These are phyloP conservation scores for Mycosphaerelloides madeirae DNA, from an alignment of 2,329 filamentous ascomycete genomes.

Conservation along the genomic window DNA sequence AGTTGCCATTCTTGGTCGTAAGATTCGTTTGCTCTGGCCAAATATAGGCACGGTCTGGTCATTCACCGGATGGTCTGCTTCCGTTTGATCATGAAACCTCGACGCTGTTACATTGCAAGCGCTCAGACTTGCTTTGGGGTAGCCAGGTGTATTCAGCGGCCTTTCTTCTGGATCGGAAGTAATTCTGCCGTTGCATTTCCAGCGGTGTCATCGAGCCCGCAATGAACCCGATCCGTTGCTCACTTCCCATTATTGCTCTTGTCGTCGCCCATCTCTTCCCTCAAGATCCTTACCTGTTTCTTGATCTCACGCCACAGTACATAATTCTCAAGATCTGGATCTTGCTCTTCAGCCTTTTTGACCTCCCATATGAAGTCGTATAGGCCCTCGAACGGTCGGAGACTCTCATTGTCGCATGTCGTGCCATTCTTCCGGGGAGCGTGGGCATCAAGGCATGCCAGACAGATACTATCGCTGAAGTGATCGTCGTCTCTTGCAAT, in stretches of 20 bases:
- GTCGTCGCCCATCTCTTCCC: slow-evolving; percentile 51
- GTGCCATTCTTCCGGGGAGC: slow-evolving; percentile 13
- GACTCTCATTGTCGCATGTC: slow-evolving; percentile 21
- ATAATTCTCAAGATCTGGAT: slow-evolving; percentile 47
- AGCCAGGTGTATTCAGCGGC: too few species aligned
- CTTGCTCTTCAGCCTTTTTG: slow-evolving; percentile 31
- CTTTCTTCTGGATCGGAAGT: too few species aligned
- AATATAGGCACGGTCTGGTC: too few species aligned
- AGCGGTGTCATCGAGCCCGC: too few species aligned
- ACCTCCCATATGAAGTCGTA: slow-evolving; percentile 28
- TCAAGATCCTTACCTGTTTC: slow-evolving; percentile 58
- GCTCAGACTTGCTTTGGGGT: too few species aligned
- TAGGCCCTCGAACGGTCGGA: slow-evolving; percentile 24
- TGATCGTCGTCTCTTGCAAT: slow-evolving; percentile 49
- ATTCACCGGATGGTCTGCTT: too few species aligned
- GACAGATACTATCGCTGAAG: slow-evolving; percentile 30
- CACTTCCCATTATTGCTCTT: neutral
- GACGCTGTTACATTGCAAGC: too few species aligned
- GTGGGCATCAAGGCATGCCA: slow-evolving; percentile 27
- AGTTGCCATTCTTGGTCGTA: too few species aligned
- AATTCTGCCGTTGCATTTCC: too few species aligned
- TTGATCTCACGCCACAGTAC: slow-evolving; percentile 59
- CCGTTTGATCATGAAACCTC: too few species aligned
- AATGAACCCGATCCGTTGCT: neutral
- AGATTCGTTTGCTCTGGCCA: too few species aligned